A percentile compares a stretch with the other conserved stretches of the same genome.
Evolutionary conservation across 1,284 basidiomycete genomes (phyloP).

Genomic region (Heliocybe sulcata): DNA sequence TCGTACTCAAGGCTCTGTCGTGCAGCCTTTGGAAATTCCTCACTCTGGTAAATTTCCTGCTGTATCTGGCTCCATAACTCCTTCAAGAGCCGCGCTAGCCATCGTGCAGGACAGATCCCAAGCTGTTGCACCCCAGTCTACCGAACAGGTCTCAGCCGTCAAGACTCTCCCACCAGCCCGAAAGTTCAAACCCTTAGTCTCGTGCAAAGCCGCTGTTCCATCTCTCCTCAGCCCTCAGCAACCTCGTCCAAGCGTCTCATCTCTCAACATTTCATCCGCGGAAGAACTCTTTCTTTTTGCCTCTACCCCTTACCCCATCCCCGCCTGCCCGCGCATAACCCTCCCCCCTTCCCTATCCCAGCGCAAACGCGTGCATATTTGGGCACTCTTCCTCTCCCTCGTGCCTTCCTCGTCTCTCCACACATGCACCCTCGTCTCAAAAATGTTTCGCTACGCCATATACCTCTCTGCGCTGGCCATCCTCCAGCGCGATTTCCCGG

Average conservation of each 20-base stretch:
- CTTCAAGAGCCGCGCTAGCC: too few relatives aligned
- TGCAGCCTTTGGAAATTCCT: too few relatives aligned
- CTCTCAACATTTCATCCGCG: slow-evolving; percentile 3
- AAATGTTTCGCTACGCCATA: slow-evolving; percentile 64
- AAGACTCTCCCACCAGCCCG: not conserved
- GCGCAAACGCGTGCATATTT: slow-evolving; percentile 42
- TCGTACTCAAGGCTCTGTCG: too few relatives aligned
- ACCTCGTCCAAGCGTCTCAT: not conserved
- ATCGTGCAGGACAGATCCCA: too few relatives aligned
- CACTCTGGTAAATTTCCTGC: too few relatives aligned
- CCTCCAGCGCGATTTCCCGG: slow-evolving; percentile 37
- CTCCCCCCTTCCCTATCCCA: slow-evolving; percentile 51
- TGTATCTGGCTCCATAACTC: too few relatives aligned
- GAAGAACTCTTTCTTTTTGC: slow-evolving; percentile 25
- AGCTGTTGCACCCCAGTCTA: too few relatives aligned
- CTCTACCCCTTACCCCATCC: slow-evolving; percentile 9
- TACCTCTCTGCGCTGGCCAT: slow-evolving; percentile 51
- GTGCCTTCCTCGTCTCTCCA: slow-evolving; percentile 35
- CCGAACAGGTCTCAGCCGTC: too few relatives aligned
- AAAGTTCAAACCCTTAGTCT: not conserved
- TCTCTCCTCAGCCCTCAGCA: slow-evolving; percentile 3
- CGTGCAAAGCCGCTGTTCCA: not conserved
- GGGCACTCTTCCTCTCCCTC: slow-evolving; percentile 47
- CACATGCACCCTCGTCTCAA: slow-evolving; percentile 42
- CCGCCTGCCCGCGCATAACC: slow-evolving; percentile 32